A percentile compares a stretch with the other conserved stretches of the same genome.
These are phyloP conservation scores for Populus tremula DNA, from an alignment of 345 rosid species.

Conservation along the genomic window DNA sequence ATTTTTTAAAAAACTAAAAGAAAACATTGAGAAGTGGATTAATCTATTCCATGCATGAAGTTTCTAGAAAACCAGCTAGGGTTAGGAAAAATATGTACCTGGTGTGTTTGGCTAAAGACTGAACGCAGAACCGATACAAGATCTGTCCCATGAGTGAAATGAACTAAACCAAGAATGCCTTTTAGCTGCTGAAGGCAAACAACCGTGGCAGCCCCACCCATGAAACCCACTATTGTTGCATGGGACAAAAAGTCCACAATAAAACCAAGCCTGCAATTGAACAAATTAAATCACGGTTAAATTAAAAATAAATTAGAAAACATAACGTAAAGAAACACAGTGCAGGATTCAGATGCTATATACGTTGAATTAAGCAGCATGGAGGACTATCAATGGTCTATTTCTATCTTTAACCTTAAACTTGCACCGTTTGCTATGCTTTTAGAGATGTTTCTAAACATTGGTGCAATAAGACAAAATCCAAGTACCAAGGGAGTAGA, in stretches of 20 bases:
- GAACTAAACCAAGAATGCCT: conserved; percentile 36
- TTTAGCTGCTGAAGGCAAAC: conserved; percentile 47
- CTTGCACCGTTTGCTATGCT: not conserved
- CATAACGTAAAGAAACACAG: not conserved
- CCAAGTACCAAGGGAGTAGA: not conserved
- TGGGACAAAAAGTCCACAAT: conserved; percentile 47
- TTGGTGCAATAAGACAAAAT: not conserved
- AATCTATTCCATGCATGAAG: not conserved
- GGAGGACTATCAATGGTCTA: too few relatives aligned
- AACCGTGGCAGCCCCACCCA: conserved; percentile 48
- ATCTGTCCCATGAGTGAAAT: conserved; percentile 35
- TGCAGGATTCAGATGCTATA: not conserved
- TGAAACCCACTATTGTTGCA: conserved; percentile 46
- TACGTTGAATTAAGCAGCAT: not conserved
- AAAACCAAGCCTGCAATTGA: conserved; percentile 36
- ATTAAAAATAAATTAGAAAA: too few relatives aligned
- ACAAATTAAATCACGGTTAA: not conserved
- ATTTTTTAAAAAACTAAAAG: not conserved
- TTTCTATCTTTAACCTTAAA: not conserved
- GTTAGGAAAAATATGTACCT: conserved; percentile 6
- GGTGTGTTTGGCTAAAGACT: conserved; percentile 27
- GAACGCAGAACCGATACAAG: conserved; percentile 37
- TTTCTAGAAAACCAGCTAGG: not conserved
- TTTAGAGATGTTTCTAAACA: not conserved
- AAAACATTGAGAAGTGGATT: not conserved